These are phyloP conservation scores for Phialophora tarda DNA, from an alignment of 2,329 filamentous ascomycete species.

Conservation along the genomic window DNA sequence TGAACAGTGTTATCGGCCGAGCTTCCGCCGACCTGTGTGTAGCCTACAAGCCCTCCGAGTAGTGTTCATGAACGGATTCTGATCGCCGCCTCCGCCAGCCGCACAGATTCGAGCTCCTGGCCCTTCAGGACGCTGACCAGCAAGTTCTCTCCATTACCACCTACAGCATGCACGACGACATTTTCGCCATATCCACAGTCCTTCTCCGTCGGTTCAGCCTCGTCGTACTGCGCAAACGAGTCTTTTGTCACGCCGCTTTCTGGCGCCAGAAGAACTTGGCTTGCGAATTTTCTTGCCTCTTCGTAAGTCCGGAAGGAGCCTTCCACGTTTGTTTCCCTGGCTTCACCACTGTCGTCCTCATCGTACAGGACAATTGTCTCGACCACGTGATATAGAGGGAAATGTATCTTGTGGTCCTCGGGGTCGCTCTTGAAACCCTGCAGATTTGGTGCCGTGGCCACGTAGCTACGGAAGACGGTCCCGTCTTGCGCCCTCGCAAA, in stretches of 20 bases:
- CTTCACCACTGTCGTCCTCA: constrained; percentile 36
- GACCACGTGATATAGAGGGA: constrained; percentile 42
- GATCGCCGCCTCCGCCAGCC: constrained; percentile 35
- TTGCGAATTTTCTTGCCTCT: constrained; percentile 40
- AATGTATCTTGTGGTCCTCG: constrained; percentile 39
- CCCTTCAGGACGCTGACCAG: constrained; percentile 42
- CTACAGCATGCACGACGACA: constrained; percentile 43
- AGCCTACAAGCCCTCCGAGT: neutral
- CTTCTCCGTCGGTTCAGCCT: constrained; percentile 38
- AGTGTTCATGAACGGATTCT: constrained; percentile 26
- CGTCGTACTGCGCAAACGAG: constrained; percentile 41
- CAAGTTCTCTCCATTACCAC: constrained; percentile 41
- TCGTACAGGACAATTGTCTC: constrained; percentile 39
- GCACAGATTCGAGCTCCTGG: constrained; percentile 41
- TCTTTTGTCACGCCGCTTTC: constrained; percentile 39
- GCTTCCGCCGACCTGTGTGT: neutral
- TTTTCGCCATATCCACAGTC: constrained; percentile 45
- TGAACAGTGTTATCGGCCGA: neutral
- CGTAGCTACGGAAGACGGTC: constrained; percentile 41
- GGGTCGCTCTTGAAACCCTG: constrained; percentile 26
- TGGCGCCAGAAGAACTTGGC: constrained; percentile 34
- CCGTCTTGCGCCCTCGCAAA: constrained; percentile 40
- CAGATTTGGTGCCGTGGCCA: constrained; percentile 39
- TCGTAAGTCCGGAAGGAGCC: constrained; percentile 40
- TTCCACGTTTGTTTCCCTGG: constrained; percentile 39